Base-by-base conservation (phyloP, 331 rosid species). In the Arachis monticola region DNA sequence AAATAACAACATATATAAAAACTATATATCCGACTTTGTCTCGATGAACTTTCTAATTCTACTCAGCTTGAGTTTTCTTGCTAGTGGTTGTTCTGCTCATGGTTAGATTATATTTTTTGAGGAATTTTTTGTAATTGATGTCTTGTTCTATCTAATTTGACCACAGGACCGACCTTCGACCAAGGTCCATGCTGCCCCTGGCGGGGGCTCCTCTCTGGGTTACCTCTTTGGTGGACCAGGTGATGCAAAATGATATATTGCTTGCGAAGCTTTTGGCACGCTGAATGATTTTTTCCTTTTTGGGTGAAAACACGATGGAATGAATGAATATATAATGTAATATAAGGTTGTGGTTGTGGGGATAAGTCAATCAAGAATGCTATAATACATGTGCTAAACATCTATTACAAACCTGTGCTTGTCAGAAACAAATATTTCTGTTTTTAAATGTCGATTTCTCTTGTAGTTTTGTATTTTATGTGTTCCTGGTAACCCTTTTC, bases 161-260 rank as follows among this genome's bases (percentile, higher is more conserved):
- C 47, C 69, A 72, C 81, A 86, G 90, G 90, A 86, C 76, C 90
- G 90, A 65, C 90, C 90, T 70, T 81, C 90, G 50, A 86, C 90
- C 77, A 86, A 86, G 75, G 88, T 86, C 46, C 90, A 86, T 76
- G 84, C 90, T 81, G 90, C 90, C 50, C 90, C 90, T 32, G 90
- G 90, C 47, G 90, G 90, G 22, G 88, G 88, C 59, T 86, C 90
- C 69, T 86, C 90, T 60, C 64, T 86, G 72, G 88, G 83, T 45
- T 86, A 86, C 67, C 88, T 86, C 72, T 86, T 86, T 73, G 90
- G 81, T 51, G 89, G 85, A 1, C 85, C 85, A 10, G 82, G 84
- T 22, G 82, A 74, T 2, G 81, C 79, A 53, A 83, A 86, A 63
- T 86, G 77, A 86, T 42, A 64, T 45, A 50, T 53, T 60, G 12